Evolutionary conservation across 2,329 filamentous ascomycete genomes (phyloP), one percentile per base, ranked within the genome.

Genomic region (Colletotrichum paranaense): DNA sequence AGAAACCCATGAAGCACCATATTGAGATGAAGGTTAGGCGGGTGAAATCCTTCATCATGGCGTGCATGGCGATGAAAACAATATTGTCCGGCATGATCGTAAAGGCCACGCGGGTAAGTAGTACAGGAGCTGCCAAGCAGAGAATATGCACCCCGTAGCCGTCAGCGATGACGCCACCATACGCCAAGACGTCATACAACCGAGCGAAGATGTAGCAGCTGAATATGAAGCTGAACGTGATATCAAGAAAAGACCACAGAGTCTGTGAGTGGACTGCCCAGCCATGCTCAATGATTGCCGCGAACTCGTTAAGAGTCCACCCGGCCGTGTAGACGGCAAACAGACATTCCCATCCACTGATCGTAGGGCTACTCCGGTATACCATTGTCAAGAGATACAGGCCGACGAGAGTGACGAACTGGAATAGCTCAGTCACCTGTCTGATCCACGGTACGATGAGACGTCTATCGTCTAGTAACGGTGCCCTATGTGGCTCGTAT

Each of bases 41-140:
- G 1, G 90, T 89, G 77, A 94, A 94, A 78, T 94, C 91, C 56
- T 89, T 89, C 87, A 94, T 92, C 92, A 94, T 94, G 58, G 92
- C 91, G 72, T 93, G 88, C 1, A 94, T 85, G 0, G 92, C 92
- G 70, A 94, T 92, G 81, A 94, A 94, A 56, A 94, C 88, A 83
- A 94, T 92, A 75, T 93, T 94, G 79, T 94, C 92, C 0, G 92
- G 92, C 86, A 94, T 90, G 32, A 94, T 80, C 75, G 92, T 94
- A 83, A 94, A 94, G 1, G 92, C 92, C 26, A 94, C 85, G 5
- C 92, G 88, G 0, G 92, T 92, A 32, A 94, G 85, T 6, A 94
- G 84, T 11, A 94, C 87, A 0, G 92, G 92, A 0, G 92, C 92
- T 3, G 88, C 92, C 64, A 92, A 86, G 24, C 91, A 90, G 1